Base-by-base conservation (phyloP, 495 filamentous ascomycete species). In the Filosporella fistucella region DNA sequence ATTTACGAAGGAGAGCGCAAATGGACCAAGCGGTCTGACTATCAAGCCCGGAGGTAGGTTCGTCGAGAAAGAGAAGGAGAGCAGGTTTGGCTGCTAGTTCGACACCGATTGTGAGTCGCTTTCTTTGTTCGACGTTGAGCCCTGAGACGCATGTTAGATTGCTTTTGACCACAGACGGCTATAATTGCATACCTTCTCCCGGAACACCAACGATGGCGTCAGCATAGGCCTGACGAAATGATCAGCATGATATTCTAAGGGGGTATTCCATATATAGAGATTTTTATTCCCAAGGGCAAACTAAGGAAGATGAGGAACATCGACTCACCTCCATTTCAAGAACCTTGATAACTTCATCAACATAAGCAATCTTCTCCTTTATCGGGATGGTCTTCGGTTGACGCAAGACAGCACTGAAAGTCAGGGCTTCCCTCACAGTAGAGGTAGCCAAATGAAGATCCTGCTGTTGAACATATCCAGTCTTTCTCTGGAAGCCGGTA, bases 391-490 rank as follows among this genome's bases (percentile, higher is more conserved):
- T 74, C 11, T 77, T 80, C 9, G 91, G 88, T 57, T 96, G 91
- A 38, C 90, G 83, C n/a, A 96, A 77, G 26, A 91, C 62, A 30
- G 90, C 90, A 51, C 80, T 86, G 65, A 96, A 96, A 33, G 74
- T 75, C 16, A 96, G 71, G 25, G 89, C 88, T 61, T 88, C 90
- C 47, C 90, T 80, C 38, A 95, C 91, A 1, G 91, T 96, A 1
- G 84, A 81, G 1, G 89, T 95, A 24, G 83, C 73, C 25, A 94
- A 75, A 63, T 95, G 91, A 12, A 96, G 77, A 78, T 96, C 91
- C 65, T 95, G 89, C 65, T 96, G 91, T 57, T 96, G 89, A 16
- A 93, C 91, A 57, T 96, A 96, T 29, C 91, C 91, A 2, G 89
- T 95, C 71, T 93, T 94, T 33, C 90, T 84, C 59, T 93, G 89